These are phyloP conservation scores for Tolypocladium cylindrosporum DNA, from an alignment of 2,329 filamentous ascomycete genomes.

Conservation along the genomic window DNA sequence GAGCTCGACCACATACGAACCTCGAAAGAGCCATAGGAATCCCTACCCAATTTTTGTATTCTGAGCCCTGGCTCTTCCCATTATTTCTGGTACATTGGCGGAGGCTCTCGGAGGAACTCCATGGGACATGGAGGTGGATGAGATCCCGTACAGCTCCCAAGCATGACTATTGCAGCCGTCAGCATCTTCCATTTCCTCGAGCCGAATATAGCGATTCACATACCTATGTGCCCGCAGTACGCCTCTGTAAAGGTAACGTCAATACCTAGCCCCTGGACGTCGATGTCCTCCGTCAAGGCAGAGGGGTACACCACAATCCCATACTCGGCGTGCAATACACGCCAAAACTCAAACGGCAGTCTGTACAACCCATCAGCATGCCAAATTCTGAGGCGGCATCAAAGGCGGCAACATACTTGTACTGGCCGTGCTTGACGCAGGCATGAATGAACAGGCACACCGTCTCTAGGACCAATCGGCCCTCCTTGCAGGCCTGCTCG, in stretches of 20 bases:
- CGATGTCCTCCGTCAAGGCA: slow-evolving; percentile 24
- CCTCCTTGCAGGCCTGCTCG: slow-evolving; percentile 19
- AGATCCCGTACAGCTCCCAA: slow-evolving; percentile 15
- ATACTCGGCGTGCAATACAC: slow-evolving; percentile 25
- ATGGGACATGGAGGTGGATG: slow-evolving; percentile 26
- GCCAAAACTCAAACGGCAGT: slow-evolving; percentile 26
- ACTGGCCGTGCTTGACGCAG: slow-evolving; percentile 26
- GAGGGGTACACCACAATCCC: slow-evolving; percentile 31
- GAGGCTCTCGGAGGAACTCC: slow-evolving; percentile 25
- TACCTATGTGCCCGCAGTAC: slow-evolving; percentile 26
- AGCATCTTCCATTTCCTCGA: background rate
- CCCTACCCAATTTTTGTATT: no score
- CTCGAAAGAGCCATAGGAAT: background rate
- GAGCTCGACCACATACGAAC: background rate
- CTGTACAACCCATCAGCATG: slow-evolving; percentile 8
- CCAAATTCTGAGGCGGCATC: background rate
- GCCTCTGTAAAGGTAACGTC: slow-evolving; percentile 27
- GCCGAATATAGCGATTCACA: background rate
- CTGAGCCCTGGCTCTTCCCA: background rate
- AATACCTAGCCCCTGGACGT: slow-evolving; percentile 18
- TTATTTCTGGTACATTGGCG: slow-evolving; percentile 19
- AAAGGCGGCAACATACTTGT: slow-evolving; percentile 15
- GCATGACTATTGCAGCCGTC: slow-evolving; percentile 21
- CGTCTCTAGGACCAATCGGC: slow-evolving; percentile 25
- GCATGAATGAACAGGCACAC: slow-evolving; percentile 29